These are phyloP conservation scores for Conidiobolus incongruus DNA, from an alignment of 371 early-diverging fungal genomes.

Conservation along the genomic window DNA sequence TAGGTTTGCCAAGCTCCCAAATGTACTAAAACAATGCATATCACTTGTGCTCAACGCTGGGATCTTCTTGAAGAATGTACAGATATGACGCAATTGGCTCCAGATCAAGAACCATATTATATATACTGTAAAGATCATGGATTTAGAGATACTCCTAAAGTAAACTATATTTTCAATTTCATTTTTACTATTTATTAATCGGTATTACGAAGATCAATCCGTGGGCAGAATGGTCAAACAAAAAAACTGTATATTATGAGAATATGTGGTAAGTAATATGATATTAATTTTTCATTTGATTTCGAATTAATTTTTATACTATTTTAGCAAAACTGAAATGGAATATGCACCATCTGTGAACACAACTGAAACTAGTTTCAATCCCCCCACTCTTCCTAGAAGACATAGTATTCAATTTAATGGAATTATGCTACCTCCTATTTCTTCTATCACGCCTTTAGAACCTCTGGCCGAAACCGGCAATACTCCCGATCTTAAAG, in stretches of 20 bases:
- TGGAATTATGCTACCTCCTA: constrained; percentile 3
- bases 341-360: constrained; percentile 1
- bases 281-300: too few species aligned
- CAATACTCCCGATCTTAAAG: background rate
- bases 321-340: constrained; percentile 1
- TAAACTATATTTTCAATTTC: background rate
- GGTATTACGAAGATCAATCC: background rate
- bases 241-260: constrained; percentile 3
- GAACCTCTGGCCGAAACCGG: background rate
- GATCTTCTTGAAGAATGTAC: constrained; percentile 4
- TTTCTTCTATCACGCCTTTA: background rate
- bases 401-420: constrained; percentile 3
- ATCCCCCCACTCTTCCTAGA: background rate
- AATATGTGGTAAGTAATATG: constrained; percentile 1
- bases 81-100: background rate
- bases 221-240: constrained; percentile 4
- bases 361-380: too few species aligned
- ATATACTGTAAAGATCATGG: constrained; percentile 4
- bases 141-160: background rate
- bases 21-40: constrained; percentile 2
- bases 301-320: background rate
- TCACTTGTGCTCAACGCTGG: constrained; percentile 5
- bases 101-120: constrained; percentile 5
- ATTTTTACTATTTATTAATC: background rate
- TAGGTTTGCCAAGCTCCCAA: background rate